Evolutionary conservation across 768 basidiomycete genomes (phyloP).

Genomic region (Tylopilus subfusipes): DNA sequence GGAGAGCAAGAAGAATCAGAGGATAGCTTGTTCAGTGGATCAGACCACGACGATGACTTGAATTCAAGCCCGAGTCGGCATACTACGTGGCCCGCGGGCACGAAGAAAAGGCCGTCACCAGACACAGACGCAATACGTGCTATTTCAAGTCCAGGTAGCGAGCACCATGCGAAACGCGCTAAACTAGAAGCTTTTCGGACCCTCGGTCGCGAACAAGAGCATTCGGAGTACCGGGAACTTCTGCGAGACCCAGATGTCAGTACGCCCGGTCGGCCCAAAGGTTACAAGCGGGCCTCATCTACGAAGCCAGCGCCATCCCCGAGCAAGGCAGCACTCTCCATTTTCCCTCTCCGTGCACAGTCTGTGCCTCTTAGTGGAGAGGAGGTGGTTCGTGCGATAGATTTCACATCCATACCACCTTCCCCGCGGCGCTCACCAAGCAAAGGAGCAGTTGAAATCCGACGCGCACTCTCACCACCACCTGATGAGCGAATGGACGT

Average conservation of each 20-base stretch:
- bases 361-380: constrained; percentile 28
- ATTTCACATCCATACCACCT: constrained; percentile 21
- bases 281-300: constrained; percentile 21
- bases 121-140: constrained; percentile 16
- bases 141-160: constrained; percentile 10
- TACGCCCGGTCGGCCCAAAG: not conserved
- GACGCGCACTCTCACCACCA: constrained; percentile 24
- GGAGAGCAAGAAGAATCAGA: constrained; percentile 24
- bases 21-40: constrained; percentile 37
- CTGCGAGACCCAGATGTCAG: constrained; percentile 17
- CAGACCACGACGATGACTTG: not conserved
- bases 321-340: constrained; percentile 2
- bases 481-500: constrained; percentile 25
- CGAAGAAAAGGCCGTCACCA: constrained; percentile 32
- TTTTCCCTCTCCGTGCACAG: constrained; percentile 23
- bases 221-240: constrained; percentile 18
- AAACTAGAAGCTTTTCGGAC: constrained; percentile 22
- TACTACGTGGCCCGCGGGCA: constrained; percentile 1
- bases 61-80: not conserved
- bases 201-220: constrained; percentile 10
- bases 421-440: constrained; percentile 29
- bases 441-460: constrained; percentile 20
- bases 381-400: constrained; percentile 12
- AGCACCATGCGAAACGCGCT: constrained; percentile 25
- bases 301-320: constrained; percentile 19